A percentile compares a stretch with the other conserved stretches of the same genome.
Evolutionary conservation across 1,284 basidiomycete genomes (phyloP).

Genomic region (Puccinia triticina): DNA sequence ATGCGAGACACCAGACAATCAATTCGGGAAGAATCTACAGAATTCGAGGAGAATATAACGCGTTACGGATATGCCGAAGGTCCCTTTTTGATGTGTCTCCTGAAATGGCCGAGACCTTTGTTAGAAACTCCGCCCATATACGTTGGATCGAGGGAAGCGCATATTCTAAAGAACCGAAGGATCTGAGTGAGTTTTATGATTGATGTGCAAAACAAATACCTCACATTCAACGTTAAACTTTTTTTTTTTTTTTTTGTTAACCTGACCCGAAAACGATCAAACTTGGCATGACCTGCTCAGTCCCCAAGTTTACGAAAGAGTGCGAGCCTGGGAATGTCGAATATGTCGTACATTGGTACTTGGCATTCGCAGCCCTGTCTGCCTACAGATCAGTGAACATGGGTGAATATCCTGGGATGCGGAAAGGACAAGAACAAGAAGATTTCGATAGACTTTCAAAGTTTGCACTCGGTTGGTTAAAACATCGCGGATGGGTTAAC

Average conservation of each 20-base stretch:
- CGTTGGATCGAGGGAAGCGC: conserved; percentile 74
- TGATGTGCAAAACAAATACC: conserved; percentile 63
- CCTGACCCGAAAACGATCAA: background rate
- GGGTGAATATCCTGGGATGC: conserved; percentile 19
- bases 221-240: background rate
- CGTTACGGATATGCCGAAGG: background rate
- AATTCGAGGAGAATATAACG: conserved; percentile 56
- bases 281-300: conserved; percentile 51
- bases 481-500: conserved; percentile 9
- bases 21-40: background rate
- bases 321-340: conserved; percentile 57
- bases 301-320: conserved; percentile 46
- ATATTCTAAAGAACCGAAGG: conserved; percentile 67
- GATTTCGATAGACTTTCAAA: conserved; percentile 4
- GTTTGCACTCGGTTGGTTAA: background rate
- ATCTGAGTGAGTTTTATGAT: conserved; percentile 62
- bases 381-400: background rate
- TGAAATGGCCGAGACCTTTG: conserved; percentile 74
- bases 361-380: conserved; percentile 13
- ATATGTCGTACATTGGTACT: background rate
- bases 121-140: conserved; percentile 84
- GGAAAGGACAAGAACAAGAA: conserved; percentile 14
- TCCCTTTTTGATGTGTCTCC: conserved; percentile 61
- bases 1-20: conserved; percentile 54
- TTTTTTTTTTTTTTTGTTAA: conserved; percentile 50